A percentile compares a stretch with the other conserved stretches of the same genome.
These are phyloP conservation scores for Ganoderma lingzhi DNA, from an alignment of 1,284 basidiomycete genomes.

Conservation along the genomic window DNA sequence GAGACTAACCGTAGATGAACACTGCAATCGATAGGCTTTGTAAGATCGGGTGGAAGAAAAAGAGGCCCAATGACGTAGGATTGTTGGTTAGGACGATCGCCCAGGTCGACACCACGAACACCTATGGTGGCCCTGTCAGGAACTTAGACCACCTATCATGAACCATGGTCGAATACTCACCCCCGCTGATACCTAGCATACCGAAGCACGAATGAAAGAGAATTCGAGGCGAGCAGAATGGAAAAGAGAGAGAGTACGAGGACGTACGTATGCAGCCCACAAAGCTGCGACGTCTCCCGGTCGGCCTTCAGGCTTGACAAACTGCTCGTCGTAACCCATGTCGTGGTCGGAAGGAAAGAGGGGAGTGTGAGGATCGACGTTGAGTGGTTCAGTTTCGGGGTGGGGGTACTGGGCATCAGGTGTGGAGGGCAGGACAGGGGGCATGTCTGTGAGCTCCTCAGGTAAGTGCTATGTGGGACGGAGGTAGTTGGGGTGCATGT, in stretches of 20 bases:
- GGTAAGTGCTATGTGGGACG: conserved; percentile 9
- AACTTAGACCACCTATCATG: not conserved
- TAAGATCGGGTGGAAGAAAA: conserved; percentile 69
- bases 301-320: conserved; percentile 48
- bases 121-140: conserved; percentile 40
- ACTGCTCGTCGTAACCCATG: conserved; percentile 50
- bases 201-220: not conserved
- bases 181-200: conserved; percentile 34
- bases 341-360: conserved; percentile 13
- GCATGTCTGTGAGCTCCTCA: conserved; percentile 17
- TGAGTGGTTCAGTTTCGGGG: conserved; percentile 32
- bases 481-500: not conserved
- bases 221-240: not conserved
- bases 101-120: conserved; percentile 62
- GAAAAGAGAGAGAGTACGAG: not conserved
- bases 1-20: conserved; percentile 64
- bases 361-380: conserved; percentile 22
- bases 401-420: conserved; percentile 17
- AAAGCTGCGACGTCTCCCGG: conserved; percentile 49
- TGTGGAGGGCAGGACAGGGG: conserved; percentile 14
- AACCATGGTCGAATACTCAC: conserved; percentile 33
- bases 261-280: conserved; percentile 50
- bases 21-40: conserved; percentile 62
- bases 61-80: conserved; percentile 62
- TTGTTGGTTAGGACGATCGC: conserved; percentile 53